Conservation (phyloP, 2,329 filamentous ascomycete species). For the Xylaria sp. region DNA sequence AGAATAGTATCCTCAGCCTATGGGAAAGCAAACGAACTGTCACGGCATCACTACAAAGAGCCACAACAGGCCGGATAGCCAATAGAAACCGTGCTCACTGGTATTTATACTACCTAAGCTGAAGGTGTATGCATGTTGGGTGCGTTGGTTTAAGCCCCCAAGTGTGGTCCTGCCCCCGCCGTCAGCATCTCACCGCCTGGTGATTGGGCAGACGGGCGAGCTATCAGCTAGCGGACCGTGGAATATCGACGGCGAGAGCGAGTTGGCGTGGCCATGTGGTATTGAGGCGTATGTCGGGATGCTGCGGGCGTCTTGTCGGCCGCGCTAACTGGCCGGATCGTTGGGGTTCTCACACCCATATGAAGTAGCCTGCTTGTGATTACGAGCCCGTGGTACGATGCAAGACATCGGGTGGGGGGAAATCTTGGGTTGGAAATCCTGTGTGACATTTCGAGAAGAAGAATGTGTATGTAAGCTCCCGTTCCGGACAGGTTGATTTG, state of each 20-base stretch:
- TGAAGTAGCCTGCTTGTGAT: constrained; percentile 29
- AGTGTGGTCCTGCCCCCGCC: constrained; percentile 17
- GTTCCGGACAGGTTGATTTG: background rate
- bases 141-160: constrained; percentile 31
- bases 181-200: constrained; percentile 25
- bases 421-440: constrained; percentile 6
- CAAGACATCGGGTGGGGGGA: constrained; percentile 27
- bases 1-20: constrained; percentile 32
- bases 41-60: constrained; percentile 15
- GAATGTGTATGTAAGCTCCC: background rate
- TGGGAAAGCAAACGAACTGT: constrained; percentile 27
- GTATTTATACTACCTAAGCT: constrained; percentile 27
- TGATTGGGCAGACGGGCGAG: constrained; percentile 26
- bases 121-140: constrained; percentile 25
- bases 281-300: constrained; percentile 17
- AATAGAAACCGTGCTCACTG: constrained; percentile 12
- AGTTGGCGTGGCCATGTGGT: constrained; percentile 27
- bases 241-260: constrained; percentile 26
- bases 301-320: constrained; percentile 23
- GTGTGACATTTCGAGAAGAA: constrained; percentile 34
- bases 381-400: constrained; percentile 6
- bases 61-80: constrained; percentile 10
- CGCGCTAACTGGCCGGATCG: constrained; percentile 22
- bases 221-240: constrained; percentile 24
- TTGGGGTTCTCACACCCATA: constrained; percentile 20